phyloP scores from a whole-genome alignment of 805 yeast species.

The Cyberlindnera xylosilytica region DNA sequence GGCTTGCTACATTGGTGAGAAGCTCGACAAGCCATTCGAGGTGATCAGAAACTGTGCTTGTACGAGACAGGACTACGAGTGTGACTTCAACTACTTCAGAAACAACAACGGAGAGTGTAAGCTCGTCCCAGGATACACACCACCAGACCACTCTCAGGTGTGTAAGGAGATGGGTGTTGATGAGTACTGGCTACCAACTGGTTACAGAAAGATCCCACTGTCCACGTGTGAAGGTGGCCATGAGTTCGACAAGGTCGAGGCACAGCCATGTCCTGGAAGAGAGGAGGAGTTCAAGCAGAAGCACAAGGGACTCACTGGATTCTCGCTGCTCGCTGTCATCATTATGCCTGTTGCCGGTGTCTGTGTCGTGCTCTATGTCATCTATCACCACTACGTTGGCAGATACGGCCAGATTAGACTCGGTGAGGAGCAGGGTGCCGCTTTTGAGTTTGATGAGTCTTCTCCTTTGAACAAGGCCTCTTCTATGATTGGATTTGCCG shows the following conservation, averaged over 20 bases:
- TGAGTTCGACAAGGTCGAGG: conserved; percentile 59
- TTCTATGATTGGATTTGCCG: conserved; percentile 30
- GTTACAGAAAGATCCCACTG: conserved; percentile 82
- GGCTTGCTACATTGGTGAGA: conserved; percentile 65
- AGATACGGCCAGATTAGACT: conserved; percentile 84
- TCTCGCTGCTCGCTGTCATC: conserved; percentile 49
- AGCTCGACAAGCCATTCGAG: conserved; percentile 54
- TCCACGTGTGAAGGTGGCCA: conserved; percentile 86
- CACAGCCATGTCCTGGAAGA: conserved; percentile 87
- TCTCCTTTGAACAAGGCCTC: conserved; percentile 54
- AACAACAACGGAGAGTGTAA: conserved; percentile 81
- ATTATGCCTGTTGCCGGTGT: conserved; percentile 53
- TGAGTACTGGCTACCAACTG: conserved; percentile 86
- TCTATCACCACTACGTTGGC: conserved; percentile 77
- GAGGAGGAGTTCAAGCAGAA: conserved; percentile 55
- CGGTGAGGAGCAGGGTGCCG: conserved; percentile 73
- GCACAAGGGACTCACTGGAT: conserved; percentile 54
- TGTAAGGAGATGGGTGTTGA: conserved; percentile 56
- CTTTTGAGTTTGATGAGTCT: conserved; percentile 60
- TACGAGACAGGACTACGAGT: conserved; percentile 84
- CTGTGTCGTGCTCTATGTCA: conserved; percentile 58
- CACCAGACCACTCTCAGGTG: conserved; percentile 58
- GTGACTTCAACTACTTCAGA: conserved; percentile 81
- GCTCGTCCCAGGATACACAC: conserved; percentile 68
- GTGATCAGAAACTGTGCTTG: conserved; percentile 72